Evolutionary conservation across 2,329 filamentous ascomycete species (phyloP), one percentile per base, ranked within the genome.

Genomic region (Penicillium sp.): DNA sequence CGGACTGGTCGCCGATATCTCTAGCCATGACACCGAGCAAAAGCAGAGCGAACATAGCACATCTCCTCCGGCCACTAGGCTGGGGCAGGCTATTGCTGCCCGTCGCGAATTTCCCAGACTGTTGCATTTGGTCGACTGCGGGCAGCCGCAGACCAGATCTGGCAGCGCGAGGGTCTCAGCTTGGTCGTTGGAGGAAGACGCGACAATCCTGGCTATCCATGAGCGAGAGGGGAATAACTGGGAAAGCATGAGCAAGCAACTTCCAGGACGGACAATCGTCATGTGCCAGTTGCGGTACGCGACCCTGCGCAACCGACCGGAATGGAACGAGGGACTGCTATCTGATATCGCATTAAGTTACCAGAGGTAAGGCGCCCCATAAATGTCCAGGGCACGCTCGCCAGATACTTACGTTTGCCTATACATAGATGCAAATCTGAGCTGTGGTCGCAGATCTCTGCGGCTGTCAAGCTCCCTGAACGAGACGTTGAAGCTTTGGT

Each of bases 211-310:
- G 29, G 49, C 41, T 46, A 54, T 55, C 49, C 44, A 60, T 17
- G 26, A 52, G 26, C 45, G n/a, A 47, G 17, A 41, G 21, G 8
- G 49, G 23, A 50, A 60, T n/a, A 60, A 23, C 6, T 55, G 50
- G 58, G 51, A 53, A 11, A 11, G 29, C 7, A 48, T 60, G 5
- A 48, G 58, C 46, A 29, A 50, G 50, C 50, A 52, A 41, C 51
- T 60, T 23, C 29, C 49, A n/a, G 58, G 58, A 23, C 58, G 50
- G 7, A 54, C 48, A 38, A 35, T 29, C 58, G n/a, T 30, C 29
- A 50, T 50, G n/a, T 60, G 50, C 49, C 23, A 45, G 19, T 60
- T 52, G 48, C 57, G 57, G 19, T 60, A 60, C 49, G 50, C 48
- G 49, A 53, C 44, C 48, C 57, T 60, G 11, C 26, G 57, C 26